Evolutionary conservation across 2,329 filamentous ascomycete genomes (phyloP), one percentile per base, ranked within the genome.

Genomic region (Domatiomyces globalis): DNA sequence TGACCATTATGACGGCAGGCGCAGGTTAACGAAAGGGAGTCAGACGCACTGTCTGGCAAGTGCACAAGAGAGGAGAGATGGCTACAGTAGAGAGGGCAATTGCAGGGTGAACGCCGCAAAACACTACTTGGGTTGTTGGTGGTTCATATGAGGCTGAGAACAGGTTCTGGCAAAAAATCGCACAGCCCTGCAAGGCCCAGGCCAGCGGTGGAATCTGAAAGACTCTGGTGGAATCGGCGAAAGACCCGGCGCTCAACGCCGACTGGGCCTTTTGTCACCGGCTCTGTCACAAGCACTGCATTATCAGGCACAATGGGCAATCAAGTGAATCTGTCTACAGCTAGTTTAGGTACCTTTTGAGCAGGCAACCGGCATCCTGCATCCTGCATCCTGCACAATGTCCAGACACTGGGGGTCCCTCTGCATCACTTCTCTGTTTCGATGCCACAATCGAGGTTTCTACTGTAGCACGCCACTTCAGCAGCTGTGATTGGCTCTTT

Each of bases 1-100:
- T 74, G 53, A 74, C 72, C 72, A 74, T 74, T 58, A 60, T 73
- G 54, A 12, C 25, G 20, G 46, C 10, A 39, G 22, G 46, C 10
- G 15, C 25, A 18, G 43, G 10, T 20, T 6, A 45, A 45, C 43
- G 10, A 10, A 10, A 45, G 22, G 22, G 3, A 6, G 6, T 25
- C 22, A 25, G 22, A 6, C 6, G 22, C 22, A 25, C 22, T 4
- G 22, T 25, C 22, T 25, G 17, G 9, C 10, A 22, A 2, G 43
- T 45, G 19, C 43, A 18, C 43, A 27, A 12, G 15, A 20, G 15
- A 45, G 43, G 10, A 18, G 43, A 45, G 19, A 45, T 15, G 29
- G 10, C 29, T 5, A 9, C 29, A 33, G 29, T 9, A 33, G 29
- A 33, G 8, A 33, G n/a, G n/a, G 29, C 29, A 33, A 7, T 33